These are phyloP conservation scores for Ophiocordyceps camponoti-leonardi DNA, from an alignment of 2,329 filamentous ascomycete genomes.

Conservation along the genomic window DNA sequence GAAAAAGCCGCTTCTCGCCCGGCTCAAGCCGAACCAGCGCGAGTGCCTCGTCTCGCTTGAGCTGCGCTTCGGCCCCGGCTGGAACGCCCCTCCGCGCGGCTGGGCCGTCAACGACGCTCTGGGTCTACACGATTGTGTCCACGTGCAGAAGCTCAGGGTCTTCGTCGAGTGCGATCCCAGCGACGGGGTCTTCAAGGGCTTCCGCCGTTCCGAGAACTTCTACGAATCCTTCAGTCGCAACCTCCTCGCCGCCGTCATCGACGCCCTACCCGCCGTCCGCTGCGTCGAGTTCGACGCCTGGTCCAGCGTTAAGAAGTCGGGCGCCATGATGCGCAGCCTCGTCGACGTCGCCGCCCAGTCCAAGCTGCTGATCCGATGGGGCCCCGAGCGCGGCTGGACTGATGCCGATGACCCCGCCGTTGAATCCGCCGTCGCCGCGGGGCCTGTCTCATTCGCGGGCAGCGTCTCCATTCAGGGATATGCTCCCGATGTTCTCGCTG, in stretches of 20 bases:
- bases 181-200: constrained; percentile 48
- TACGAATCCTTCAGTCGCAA: constrained; percentile 50
- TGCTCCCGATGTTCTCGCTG: constrained; percentile 5
- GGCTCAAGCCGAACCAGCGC: constrained; percentile 43
- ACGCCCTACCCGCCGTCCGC: constrained; percentile 35
- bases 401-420: constrained; percentile 24
- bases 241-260: constrained; percentile 39
- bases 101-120: constrained; percentile 52
- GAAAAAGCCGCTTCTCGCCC: constrained; percentile 52
- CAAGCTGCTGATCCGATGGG: constrained; percentile 44
- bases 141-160: constrained; percentile 41
- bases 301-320: constrained; percentile 44
- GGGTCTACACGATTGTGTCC: constrained; percentile 43
- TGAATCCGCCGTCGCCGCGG: not conserved
- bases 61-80: constrained; percentile 56
- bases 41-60: constrained; percentile 45
- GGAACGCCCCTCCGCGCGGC: constrained; percentile 49
- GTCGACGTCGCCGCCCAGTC: constrained; percentile 31
- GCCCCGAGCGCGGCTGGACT: constrained; percentile 48
- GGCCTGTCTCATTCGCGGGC: constrained; percentile 1
- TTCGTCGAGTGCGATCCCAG: constrained; percentile 61
- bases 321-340: constrained; percentile 46
- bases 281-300: constrained; percentile 55
- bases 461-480: constrained; percentile 4
- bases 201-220: constrained; percentile 46